These are phyloP conservation scores for Debaryomyces sp. DNA, from an alignment of 1,139 yeast species.

Conservation along the genomic window DNA sequence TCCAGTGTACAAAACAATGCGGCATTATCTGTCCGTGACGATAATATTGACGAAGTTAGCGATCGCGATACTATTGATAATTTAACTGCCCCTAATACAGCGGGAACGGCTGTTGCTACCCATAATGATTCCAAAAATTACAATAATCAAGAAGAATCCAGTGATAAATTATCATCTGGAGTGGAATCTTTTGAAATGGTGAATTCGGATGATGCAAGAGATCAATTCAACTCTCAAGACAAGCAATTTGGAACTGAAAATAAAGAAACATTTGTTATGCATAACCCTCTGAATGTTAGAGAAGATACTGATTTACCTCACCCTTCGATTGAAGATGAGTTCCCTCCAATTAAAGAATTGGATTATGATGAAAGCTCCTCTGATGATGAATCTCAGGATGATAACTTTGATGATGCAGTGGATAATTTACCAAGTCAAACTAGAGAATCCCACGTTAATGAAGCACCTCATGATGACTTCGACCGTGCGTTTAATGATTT, in stretches of 20 bases:
- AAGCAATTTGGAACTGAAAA: neutral
- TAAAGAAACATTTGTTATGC: conserved; percentile 14
- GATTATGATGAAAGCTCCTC: conserved; percentile 61
- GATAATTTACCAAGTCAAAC: conserved; percentile 37
- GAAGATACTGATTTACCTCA: conserved; percentile 1
- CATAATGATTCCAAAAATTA: neutral
- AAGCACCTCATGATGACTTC: conserved; percentile 27
- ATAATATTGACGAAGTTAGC: conserved; percentile 60
- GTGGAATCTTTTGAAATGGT: conserved; percentile 58
- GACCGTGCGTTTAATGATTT: conserved; percentile 43
- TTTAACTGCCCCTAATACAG: conserved; percentile 20
- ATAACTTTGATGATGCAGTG: conserved; percentile 42
- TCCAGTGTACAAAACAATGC: conserved; percentile 93
- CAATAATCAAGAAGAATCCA: conserved; percentile 18
- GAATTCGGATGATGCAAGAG: conserved; percentile 48
- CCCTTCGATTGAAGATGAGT: conserved; percentile 44
- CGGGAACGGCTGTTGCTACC: conserved; percentile 15
- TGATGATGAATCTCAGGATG: conserved; percentile 35
- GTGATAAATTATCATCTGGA: conserved; percentile 48
- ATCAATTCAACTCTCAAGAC: conserved; percentile 4
- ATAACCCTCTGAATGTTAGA: conserved; percentile 11
- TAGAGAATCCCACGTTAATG: conserved; percentile 22
- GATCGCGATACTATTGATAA: conserved; percentile 59
- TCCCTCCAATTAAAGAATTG: conserved; percentile 72
- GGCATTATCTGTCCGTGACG: conserved; percentile 85